phyloP scores from a whole-genome alignment of 305 asterid genomes.

The Stenogyne calaminthoides region DNA sequence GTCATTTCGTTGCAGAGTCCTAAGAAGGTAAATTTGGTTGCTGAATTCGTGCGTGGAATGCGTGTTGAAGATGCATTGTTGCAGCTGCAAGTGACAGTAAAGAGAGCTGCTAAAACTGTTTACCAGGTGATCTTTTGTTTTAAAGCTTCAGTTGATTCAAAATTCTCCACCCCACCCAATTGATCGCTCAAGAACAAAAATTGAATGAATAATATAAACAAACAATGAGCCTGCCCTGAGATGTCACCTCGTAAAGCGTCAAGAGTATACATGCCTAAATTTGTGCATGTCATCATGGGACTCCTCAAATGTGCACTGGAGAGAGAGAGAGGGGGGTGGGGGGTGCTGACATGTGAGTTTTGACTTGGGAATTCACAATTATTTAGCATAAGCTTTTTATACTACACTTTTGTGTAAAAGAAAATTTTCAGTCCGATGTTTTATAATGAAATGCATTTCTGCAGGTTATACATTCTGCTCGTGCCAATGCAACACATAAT shows the following conservation, averaged over 20 bases:
- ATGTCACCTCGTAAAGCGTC: no score
- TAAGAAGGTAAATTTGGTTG: conserved; percentile 90
- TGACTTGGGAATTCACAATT: neutral
- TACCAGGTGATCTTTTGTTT: conserved; percentile 62
- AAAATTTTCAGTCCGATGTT: neutral
- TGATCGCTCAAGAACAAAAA: neutral
- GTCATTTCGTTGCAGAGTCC: conserved; percentile 63
- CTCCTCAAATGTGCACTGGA: no score
- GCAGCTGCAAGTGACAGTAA: conserved; percentile 91
- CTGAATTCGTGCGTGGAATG: conserved; percentile 95
- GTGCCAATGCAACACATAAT: conserved; percentile 93
- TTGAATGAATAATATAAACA: no score
- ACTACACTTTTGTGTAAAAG: neutral
- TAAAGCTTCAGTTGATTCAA: neutral
- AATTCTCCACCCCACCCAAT: neutral
- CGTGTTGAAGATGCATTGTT: conserved; percentile 93
- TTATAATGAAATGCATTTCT: conserved; percentile 12
- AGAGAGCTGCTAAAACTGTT: conserved; percentile 92
- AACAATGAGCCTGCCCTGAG: no score
- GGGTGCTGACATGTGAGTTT: neutral
- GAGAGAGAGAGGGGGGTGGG: no score
- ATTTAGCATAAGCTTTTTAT: neutral
- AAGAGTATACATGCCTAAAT: no score
- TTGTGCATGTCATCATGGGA: no score
- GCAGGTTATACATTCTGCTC: conserved; percentile 97